Base-by-base conservation (phyloP, 78 protist genomes). In the Tieghemostelium lacteum region DNA sequence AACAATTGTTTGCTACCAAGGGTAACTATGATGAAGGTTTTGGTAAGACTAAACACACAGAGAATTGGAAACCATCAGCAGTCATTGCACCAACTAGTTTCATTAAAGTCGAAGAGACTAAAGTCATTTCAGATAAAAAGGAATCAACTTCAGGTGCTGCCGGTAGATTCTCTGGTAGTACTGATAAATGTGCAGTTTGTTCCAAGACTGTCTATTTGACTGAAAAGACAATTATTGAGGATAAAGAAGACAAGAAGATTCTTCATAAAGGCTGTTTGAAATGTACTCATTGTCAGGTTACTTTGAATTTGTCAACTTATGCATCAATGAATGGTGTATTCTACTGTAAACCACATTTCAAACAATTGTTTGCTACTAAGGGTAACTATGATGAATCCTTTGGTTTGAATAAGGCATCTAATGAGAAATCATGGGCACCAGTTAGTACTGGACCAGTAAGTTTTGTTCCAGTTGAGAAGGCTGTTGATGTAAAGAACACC, bases 21-120 rank as follows among this genome's bases (percentile, higher is more conserved):
- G 95, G 95, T 72, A 92, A 92, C 86, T 92, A 92, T 83, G 86
- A 76, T 42, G 95, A 92, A 63, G 95, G 92, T 40, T 89, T 89
- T 39, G 94, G 94, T 20, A 76, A 72, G 36, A 19, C 39, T 2
- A 69, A 89, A 75, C 94, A 76, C 63, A 19, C 87, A 16, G 64
- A 42, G 19, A 62, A 76, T 29, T 76, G 87, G 87, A 52, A 60
- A 34, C 74, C 87, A 45, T 73, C 62, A 76, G 86, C 86, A 1
- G 28, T 31, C 7, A 58, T 61, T 42, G 69, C 76, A 26, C 19
- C 26, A 63, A 75, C 69, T 17, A 54, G 66, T 65, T 78, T 78
- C 54, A 78, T 78, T 50, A 67, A 67, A 54, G 62, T 78, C 8
- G 88, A 78, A 54, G 88, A 78, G 49, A 50, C 67, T 2, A 62